phyloP scores from a whole-genome alignment of 257 asterid species.

The Cordia subcordata region DNA sequence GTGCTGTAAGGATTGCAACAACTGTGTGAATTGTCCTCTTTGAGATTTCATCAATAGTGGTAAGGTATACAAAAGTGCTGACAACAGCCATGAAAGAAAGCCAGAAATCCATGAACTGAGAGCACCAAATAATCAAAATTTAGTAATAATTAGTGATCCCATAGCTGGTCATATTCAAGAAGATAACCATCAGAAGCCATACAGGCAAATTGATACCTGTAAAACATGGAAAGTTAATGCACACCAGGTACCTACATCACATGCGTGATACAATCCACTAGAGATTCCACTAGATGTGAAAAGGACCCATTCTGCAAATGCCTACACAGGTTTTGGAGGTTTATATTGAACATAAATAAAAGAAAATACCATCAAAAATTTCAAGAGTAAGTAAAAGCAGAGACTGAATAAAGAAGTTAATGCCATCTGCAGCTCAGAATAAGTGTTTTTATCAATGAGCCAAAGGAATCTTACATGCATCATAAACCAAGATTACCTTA shows the following conservation, averaged over 20 bases:
- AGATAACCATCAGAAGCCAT: neutral
- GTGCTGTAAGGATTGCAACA: slow-evolving; percentile 84
- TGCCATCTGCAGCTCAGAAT: neutral
- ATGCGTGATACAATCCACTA: slow-evolving; percentile 90
- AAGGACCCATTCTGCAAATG: slow-evolving; percentile 97
- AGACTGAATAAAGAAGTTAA: neutral
- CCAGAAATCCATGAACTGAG: slow-evolving; percentile 94
- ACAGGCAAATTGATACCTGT: slow-evolving; percentile 52
- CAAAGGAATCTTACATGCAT: neutral
- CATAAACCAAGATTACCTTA: slow-evolving; percentile 44
- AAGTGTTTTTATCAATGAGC: no score
- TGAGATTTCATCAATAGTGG: slow-evolving; percentile 65
- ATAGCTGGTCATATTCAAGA: neutral
- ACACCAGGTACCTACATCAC: slow-evolving; percentile 99
- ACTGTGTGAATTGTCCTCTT: slow-evolving; percentile 88
- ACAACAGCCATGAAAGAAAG: slow-evolving; percentile 98
- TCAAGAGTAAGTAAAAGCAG: neutral
- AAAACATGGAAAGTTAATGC: slow-evolving; percentile 61
- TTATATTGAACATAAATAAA: neutral
- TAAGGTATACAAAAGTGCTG: slow-evolving; percentile 79
- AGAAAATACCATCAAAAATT: neutral
- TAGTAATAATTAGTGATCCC: neutral
- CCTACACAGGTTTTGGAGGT: slow-evolving; percentile 36
- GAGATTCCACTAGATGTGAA: slow-evolving; percentile 88
- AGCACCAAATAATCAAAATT: neutral